Percentiles rank a stretch among this genome's conserved stretches.
These are phyloP conservation scores for Hepatocystis sp. DNA, from an alignment of 169 alveolate species.

Conservation along the genomic window DNA sequence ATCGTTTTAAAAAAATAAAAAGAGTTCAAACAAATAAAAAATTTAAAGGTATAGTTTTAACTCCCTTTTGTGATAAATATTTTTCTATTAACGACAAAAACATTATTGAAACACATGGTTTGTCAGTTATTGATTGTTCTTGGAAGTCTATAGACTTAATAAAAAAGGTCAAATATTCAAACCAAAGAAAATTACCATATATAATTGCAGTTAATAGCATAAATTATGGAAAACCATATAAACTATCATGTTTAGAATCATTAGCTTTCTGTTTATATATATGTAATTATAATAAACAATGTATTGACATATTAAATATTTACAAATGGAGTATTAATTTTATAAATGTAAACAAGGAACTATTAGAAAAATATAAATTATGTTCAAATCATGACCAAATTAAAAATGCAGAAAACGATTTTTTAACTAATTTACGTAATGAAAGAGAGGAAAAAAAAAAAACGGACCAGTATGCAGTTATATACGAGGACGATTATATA, in stretches of 20 bases:
- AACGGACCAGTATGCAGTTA: constrained; percentile 61
- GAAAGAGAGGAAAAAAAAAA: constrained; percentile 60
- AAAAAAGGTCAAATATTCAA: constrained; percentile 54
- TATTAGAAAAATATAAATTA: constrained; percentile 63
- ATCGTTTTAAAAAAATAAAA: constrained; percentile 71
- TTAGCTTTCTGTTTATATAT: constrained; percentile 71
- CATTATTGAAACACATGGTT: constrained; percentile 52
- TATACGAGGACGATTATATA: constrained; percentile 70
- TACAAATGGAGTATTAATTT: constrained; percentile 72
- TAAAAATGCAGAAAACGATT: constrained; percentile 63
- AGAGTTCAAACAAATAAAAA: constrained; percentile 63
- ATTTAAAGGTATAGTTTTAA: constrained; percentile 76
- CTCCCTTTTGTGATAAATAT: constrained; percentile 72
- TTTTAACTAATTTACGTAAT: constrained; percentile 23
- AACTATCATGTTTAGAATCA: constrained; percentile 74
- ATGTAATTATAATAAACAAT: constrained; percentile 70
- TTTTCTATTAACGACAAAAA: constrained; percentile 64
- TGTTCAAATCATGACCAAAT: constrained; percentile 63
- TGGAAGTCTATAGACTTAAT: constrained; percentile 74
- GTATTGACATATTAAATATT: constrained; percentile 49
- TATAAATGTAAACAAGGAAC: constrained; percentile 51
- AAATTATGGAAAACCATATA: constrained; percentile 76
- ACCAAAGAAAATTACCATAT: constrained; percentile 74
- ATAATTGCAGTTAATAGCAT: constrained; percentile 75
- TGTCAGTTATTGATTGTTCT: constrained; percentile 75